Conservation (phyloP, 164 flowering plant species). For the Platanus orientalis region DNA sequence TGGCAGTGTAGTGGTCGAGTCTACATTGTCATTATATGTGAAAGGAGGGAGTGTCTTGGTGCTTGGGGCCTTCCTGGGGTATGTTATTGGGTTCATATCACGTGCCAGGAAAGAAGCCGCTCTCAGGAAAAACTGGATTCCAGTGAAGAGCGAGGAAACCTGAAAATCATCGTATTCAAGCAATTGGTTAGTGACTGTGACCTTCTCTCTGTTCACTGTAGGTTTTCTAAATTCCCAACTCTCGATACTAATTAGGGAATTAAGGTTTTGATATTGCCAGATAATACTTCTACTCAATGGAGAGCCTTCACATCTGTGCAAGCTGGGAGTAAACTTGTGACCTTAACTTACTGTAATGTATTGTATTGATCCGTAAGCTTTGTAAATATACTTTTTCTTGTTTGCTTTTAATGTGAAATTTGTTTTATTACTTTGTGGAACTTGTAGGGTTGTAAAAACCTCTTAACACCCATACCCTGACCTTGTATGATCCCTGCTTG, state of each 20-base stretch:
- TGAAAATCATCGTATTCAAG: slow-evolving; percentile 4
- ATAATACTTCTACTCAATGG: too few species aligned
- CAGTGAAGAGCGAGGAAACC: slow-evolving; percentile 53
- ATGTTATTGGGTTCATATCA: slow-evolving; percentile 58
- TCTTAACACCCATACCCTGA: too few species aligned
- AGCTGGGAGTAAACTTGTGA: not conserved
- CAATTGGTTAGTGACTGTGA: not conserved
- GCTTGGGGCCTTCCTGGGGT: slow-evolving; percentile 67
- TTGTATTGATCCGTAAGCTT: too few species aligned
- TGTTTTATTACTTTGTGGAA: too few species aligned
- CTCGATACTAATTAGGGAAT: not conserved
- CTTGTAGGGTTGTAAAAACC: too few species aligned
- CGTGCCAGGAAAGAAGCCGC: slow-evolving; percentile 40
- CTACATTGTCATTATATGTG: slow-evolving; percentile 43
- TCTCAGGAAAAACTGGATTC: slow-evolving; percentile 39
- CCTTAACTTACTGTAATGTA: not conserved
- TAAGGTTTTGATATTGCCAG: not conserved
- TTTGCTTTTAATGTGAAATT: too few species aligned
- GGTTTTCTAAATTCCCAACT: not conserved
- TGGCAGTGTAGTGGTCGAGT: slow-evolving; percentile 9
- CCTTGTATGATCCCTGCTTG: too few species aligned
- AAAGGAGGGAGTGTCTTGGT: slow-evolving; percentile 53
- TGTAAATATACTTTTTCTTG: too few species aligned
- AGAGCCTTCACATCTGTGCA: not conserved
- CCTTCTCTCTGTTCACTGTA: not conserved